A percentile compares a stretch with the other conserved stretches of the same genome.
phyloP scores from a whole-genome alignment of 2,329 filamentous ascomycete species.

The Cladosporium sp. region DNA sequence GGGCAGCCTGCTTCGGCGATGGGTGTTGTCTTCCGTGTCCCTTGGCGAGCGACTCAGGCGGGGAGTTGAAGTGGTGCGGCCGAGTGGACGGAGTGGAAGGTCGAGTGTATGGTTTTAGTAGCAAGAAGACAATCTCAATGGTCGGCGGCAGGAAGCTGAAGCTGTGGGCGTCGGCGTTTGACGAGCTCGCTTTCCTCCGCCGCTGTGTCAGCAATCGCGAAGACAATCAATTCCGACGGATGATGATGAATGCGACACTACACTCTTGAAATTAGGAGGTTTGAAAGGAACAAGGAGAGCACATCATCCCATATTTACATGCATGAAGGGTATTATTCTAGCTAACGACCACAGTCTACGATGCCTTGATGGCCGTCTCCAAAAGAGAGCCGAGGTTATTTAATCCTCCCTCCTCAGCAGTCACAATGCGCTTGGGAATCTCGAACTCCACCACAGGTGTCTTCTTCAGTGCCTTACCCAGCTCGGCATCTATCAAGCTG shows the following conservation, averaged over 20 bases:
- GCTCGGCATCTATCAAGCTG: conserved; percentile 78
- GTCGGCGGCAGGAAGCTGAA: background rate
- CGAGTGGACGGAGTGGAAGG: background rate
- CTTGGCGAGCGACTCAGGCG: too few species aligned
- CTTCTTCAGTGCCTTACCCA: conserved; percentile 79
- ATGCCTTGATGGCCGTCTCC: conserved; percentile 22
- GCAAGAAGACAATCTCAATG: background rate
- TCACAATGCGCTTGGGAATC: conserved; percentile 82
- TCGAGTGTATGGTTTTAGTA: background rate
- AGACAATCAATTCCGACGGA: background rate
- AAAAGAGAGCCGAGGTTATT: conserved; percentile 25
- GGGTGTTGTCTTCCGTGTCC: too few species aligned
- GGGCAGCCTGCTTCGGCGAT: background rate
- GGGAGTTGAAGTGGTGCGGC: background rate
- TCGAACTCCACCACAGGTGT: conserved; percentile 86
- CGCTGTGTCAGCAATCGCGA: too few species aligned
- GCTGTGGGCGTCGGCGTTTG: background rate
- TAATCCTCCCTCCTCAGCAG: conserved; percentile 28
- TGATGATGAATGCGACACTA: background rate
- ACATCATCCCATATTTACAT: background rate
- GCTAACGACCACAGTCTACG: conserved; percentile 1
- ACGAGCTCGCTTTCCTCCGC: background rate
- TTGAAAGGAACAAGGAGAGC: background rate
- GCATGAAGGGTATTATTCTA: conserved; percentile 5
- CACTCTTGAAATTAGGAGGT: background rate